Base-by-base conservation (phyloP, 352 stramenopile species). In the Phytophthora pisi region DNA sequence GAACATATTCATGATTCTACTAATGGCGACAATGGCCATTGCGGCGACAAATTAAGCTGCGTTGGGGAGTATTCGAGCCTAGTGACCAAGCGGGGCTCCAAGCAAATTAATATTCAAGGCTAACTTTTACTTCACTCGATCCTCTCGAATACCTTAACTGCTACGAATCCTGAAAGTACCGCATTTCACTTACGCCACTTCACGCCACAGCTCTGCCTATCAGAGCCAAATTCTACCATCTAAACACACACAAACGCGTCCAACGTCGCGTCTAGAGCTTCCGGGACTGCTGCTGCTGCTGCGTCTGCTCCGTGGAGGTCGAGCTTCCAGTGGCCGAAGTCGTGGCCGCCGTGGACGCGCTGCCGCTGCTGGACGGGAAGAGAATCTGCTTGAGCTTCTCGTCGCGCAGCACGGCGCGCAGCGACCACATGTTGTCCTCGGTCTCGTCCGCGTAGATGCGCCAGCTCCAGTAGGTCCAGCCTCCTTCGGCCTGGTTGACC, bases 381-480 rank as follows among this genome's bases (percentile, higher is more conserved):
- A 76, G n/a, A 38, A 74, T 79, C 57, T 57, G 51, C 24, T 60
- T 68, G 20, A 80, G 66, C 50, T 64, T 75, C 28, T 77, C 70
- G 51, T 89, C 76, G 24, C 81, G 81, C 20, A 93, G 47, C 49
- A 91, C 64, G 30, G 66, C 82, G 10, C 81, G 79, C 53, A 91
- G 72, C 28, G 82, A 91, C 84, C 83, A 93, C 56, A 75, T 81
- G 47, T 91, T 86, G 61, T 80, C 64, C 1, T 74, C 74, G 0
- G 62, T 78, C 57, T 91, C 81, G 42, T 91, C 85, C 28, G 74
- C 85, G 28, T 89, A 82, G 49, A 91, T 78, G 31, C 80, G 79
- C 85, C 85, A 91, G 58, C 74, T 84, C 85, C 85, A 93, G 72
- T 89, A 93, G 9, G 85, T 79, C 70, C 72, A 93, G n/a, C 85